Conservation (phyloP, 202 grass and related monocot genomes). For the Schoenoplectus tabernaemontani region DNA sequence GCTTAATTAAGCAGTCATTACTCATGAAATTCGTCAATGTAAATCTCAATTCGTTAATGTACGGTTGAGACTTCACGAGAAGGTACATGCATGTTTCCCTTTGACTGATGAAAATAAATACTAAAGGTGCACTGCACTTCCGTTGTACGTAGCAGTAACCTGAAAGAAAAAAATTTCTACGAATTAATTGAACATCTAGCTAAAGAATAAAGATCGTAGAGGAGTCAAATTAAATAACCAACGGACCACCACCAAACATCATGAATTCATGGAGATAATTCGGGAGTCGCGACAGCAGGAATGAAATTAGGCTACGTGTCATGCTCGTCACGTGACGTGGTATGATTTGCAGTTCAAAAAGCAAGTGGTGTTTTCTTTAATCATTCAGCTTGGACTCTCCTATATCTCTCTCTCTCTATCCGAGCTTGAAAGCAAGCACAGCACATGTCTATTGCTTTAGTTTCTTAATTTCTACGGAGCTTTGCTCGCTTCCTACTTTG, state of each 20-base stretch:
- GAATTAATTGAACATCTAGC: too few relatives aligned
- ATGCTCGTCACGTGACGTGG: slow-evolving; percentile 13
- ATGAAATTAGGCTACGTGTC: slow-evolving; percentile 1
- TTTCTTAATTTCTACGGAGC: not conserved
- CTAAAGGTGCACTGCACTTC: too few relatives aligned
- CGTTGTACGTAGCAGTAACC: too few relatives aligned
- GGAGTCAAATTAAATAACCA: too few relatives aligned
- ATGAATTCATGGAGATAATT: not conserved
- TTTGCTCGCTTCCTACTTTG: not conserved
- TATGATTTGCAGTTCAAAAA: slow-evolving; percentile 10
- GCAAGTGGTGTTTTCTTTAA: not conserved
- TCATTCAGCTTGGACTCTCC: not conserved
- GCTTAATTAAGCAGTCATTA: too few relatives aligned
- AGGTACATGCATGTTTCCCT: too few relatives aligned
- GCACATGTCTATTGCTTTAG: not conserved
- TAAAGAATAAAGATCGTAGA: too few relatives aligned
- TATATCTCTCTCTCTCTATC: not conserved
- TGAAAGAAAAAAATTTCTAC: too few relatives aligned
- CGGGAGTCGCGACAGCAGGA: not conserved
- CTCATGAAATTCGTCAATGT: too few relatives aligned
- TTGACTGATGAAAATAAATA: too few relatives aligned
- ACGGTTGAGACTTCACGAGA: too few relatives aligned
- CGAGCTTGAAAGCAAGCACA: slow-evolving; percentile 9
- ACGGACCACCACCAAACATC: not conserved
- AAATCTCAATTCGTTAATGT: too few relatives aligned